These are phyloP conservation scores for Erysimum cheiranthoides DNA, from an alignment of 345 rosid genomes.

Conservation along the genomic window DNA sequence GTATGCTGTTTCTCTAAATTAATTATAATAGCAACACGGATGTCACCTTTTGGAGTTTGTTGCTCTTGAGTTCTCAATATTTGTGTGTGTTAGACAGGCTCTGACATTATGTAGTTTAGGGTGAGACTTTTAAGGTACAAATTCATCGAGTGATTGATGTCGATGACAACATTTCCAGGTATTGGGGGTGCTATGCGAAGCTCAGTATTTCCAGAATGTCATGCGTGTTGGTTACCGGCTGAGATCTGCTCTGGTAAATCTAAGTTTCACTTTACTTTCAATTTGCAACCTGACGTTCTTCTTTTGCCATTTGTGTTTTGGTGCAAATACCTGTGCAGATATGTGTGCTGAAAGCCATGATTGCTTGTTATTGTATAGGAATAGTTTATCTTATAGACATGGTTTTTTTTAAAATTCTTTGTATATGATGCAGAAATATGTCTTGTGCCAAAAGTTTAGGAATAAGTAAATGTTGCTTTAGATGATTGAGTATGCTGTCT, in stretches of 20 bases:
- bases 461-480: not conserved
- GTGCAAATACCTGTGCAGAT: slow-evolving; percentile 1
- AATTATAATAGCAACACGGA: slow-evolving; percentile 3
- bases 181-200: slow-evolving; percentile 88
- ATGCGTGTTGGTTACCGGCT: slow-evolving; percentile 98
- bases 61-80: not conserved
- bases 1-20: slow-evolving; percentile 2
- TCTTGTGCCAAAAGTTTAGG: slow-evolving; percentile 22
- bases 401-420: not conserved
- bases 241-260: slow-evolving; percentile 88
- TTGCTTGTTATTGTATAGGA: slow-evolving; percentile 16
- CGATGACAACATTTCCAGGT: slow-evolving; percentile 57
- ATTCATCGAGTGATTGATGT: slow-evolving; percentile 20
- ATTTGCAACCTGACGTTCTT: slow-evolving; percentile 20
- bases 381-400: slow-evolving; percentile 14
- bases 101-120: slow-evolving; percentile 9
- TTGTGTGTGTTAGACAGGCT: not conserved
- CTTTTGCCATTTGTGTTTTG: slow-evolving; percentile 8
- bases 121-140: not conserved
- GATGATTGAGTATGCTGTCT: not conserved
- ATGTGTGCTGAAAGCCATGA: slow-evolving; percentile 17
- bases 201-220: slow-evolving; percentile 98
- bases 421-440: slow-evolving; percentile 18
- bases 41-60: slow-evolving; percentile 6
- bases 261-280: slow-evolving; percentile 18